Evolutionary conservation across 2,329 filamentous ascomycete genomes (phyloP), one percentile per base, ranked within the genome.

Genomic region (Chalaropsis ovoidea): DNA sequence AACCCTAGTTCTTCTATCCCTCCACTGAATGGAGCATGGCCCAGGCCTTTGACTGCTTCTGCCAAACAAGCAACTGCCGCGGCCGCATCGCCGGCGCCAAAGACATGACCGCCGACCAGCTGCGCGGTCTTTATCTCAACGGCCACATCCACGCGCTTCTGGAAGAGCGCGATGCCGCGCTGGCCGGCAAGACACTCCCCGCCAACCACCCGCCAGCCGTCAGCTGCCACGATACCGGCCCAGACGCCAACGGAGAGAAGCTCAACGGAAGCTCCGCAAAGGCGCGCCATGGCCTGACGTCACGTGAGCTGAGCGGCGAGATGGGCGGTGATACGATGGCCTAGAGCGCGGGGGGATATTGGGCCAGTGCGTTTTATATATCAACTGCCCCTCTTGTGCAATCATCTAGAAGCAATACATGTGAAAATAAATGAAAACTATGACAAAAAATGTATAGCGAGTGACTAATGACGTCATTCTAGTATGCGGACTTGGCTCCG

Each of bases 1-100:
- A 43, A 15, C 42, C 47, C 39, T 63, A 82, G 72, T 90, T 89
- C 76, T 90, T 89, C 75, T 90, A 90, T 70, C 86, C 87, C 3
- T 88, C 84, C 64, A 89, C 86, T 1, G 87, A 90, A 75, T 90
- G 86, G 86, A 71, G 78, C 71, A 89, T 90, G 86, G 83, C 83
- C 41, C 86, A 89, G 76, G 80, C 85, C 3, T 90, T 90, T 72
- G 75, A 81, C 67, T 90, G 87, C 72, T 76, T 81, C 67, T 90
- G 87, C 72, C 78, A 79, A 68, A 78, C 77, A 3, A 69, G 76
- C 0, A 75, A 76, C 22, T 90, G 87, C 75, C 79, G 80, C 63
- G 85, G 86, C 17, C 78, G 74, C 69, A 87, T 90, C 69, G 74
- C 76, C 54, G 87, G 87, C 17, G 87, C 87, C 13, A 80, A 77